A percentile compares a stretch with the other conserved stretches of the same genome.
phyloP scores from a whole-genome alignment of 2,329 filamentous ascomycete species.

The Sphaerostilbella broomeana region DNA sequence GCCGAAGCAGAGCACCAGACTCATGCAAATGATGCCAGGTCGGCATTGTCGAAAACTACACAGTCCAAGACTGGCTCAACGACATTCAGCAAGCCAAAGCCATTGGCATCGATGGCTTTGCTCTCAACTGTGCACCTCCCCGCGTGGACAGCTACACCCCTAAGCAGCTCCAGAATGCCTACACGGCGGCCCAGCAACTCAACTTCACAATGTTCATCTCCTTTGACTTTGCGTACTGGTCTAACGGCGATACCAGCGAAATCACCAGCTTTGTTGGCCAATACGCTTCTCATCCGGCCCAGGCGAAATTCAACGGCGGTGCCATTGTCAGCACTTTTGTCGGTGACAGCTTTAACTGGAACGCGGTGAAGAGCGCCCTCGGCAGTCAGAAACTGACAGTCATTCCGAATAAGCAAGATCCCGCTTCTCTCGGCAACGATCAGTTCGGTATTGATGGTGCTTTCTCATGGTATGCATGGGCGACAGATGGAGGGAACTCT shows the following conservation, averaged over 20 bases:
- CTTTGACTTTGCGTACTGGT: constrained; percentile 21
- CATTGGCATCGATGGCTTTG: constrained; percentile 20
- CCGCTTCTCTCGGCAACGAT: constrained; percentile 9
- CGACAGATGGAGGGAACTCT: constrained; percentile 18
- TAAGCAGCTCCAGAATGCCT: constrained; percentile 18
- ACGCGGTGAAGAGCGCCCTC: constrained; percentile 16
- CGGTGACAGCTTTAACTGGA: constrained; percentile 20
- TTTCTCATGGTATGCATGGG: constrained; percentile 20
- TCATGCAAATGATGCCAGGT: constrained; percentile 8
- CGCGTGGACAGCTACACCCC: constrained; percentile 18
- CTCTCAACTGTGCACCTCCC: constrained; percentile 19
- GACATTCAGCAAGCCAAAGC: constrained; percentile 18
- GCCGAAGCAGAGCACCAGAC: too few species aligned
- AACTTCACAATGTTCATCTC: constrained; percentile 20
- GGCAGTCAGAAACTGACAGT: constrained; percentile 16
- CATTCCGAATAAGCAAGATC: constrained; percentile 18
- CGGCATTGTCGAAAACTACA: constrained; percentile 18
- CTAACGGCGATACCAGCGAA: constrained; percentile 15
- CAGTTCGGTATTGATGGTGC: constrained; percentile 18
- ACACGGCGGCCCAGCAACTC: constrained; percentile 15
- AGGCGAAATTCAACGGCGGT: constrained; percentile 17
- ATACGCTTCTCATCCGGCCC: constrained; percentile 15
- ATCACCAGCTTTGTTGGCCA: constrained; percentile 16
- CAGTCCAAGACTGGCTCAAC: constrained; percentile 16
- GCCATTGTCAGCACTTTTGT: constrained; percentile 20